Evolutionary conservation across 345 rosid genomes (phyloP).

Genomic region (Atalantia buxifolia): DNA sequence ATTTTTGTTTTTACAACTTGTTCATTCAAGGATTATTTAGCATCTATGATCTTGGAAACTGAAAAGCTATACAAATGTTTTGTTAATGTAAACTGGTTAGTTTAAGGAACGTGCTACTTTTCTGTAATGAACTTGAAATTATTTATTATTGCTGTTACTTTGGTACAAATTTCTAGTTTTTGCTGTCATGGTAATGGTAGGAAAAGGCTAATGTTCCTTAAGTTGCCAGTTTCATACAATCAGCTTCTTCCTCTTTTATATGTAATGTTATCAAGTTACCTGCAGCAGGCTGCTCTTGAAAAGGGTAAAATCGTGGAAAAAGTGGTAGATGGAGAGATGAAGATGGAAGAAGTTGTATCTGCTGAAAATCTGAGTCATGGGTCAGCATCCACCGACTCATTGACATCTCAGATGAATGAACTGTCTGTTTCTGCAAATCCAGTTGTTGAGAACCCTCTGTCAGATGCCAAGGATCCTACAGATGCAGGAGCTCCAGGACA

Average conservation of each 20-base stretch:
- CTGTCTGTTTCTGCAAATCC: slow-evolving; percentile 56
- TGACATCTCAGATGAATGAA: slow-evolving; percentile 68
- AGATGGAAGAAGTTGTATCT: slow-evolving; percentile 30
- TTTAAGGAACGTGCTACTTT: neutral
- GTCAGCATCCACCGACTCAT: slow-evolving; percentile 42
- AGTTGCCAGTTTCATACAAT: neutral
- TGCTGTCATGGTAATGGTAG: neutral
- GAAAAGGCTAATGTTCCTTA: neutral
- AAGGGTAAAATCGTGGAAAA: slow-evolving; percentile 54
- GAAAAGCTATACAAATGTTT: neutral
- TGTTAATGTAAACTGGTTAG: neutral
- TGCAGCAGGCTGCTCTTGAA: slow-evolving; percentile 66
- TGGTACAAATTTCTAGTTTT: neutral
- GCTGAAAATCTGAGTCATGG: slow-evolving; percentile 28
- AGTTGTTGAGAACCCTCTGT: slow-evolving; percentile 26
- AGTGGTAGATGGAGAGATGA: slow-evolving; percentile 31
- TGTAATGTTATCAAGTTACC: neutral
- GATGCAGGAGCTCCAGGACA: slow-evolving; percentile 40
- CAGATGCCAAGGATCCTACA: slow-evolving; percentile 33
- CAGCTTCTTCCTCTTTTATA: neutral
- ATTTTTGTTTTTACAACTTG: neutral
- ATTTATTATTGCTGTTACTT: neutral
- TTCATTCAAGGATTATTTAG: neutral
- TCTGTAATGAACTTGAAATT: neutral
- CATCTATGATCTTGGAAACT: neutral